Conservation (phyloP, 345 rosid genomes). For the Brassica rapa region DNA sequence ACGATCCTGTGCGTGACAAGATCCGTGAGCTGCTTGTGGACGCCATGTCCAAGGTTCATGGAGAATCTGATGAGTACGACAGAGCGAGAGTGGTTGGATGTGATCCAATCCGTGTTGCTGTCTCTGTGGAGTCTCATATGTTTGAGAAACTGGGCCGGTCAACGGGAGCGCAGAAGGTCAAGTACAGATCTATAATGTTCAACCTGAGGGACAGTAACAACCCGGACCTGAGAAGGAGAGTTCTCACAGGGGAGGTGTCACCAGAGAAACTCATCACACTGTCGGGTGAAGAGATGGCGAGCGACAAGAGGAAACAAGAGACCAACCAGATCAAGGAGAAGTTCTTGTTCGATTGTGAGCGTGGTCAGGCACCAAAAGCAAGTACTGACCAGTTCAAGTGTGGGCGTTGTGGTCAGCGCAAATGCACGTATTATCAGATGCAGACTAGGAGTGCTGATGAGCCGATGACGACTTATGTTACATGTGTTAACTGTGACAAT, state of each 20-base stretch:
- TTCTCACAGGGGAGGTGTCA: conserved; percentile 77
- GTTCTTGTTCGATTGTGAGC: conserved; percentile 75
- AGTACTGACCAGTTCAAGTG: conserved; percentile 52
- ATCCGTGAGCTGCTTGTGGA: conserved; percentile 73
- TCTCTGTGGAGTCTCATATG: conserved; percentile 79
- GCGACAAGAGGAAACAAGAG: conserved; percentile 72
- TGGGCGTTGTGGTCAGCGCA: conserved; percentile 80
- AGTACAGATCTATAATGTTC: conserved; percentile 94
- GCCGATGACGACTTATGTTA: conserved; percentile 98
- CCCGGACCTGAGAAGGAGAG: conserved; percentile 89
- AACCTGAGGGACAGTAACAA: conserved; percentile 83
- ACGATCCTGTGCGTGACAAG: conserved; percentile 83
- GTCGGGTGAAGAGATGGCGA: conserved; percentile 94
- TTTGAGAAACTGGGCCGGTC: conserved; percentile 81
- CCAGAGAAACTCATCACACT: conserved; percentile 43
- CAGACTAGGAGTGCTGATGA: conserved; percentile 99
- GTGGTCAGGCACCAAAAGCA: conserved; percentile 48
- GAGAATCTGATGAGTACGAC: conserved; percentile 59
- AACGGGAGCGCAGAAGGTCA: conserved; percentile 74
- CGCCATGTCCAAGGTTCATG: conserved; percentile 71
- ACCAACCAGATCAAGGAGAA: conserved; percentile 75
- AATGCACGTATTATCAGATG: conserved; percentile 90
- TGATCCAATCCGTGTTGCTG: conserved; percentile 85
- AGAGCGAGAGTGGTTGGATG: conserved; percentile 54
- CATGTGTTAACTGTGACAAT: conserved; percentile 83